These are phyloP conservation scores for Histomonas meleagridis DNA, from an alignment of 208 protist genomes.

Conservation along the genomic window DNA sequence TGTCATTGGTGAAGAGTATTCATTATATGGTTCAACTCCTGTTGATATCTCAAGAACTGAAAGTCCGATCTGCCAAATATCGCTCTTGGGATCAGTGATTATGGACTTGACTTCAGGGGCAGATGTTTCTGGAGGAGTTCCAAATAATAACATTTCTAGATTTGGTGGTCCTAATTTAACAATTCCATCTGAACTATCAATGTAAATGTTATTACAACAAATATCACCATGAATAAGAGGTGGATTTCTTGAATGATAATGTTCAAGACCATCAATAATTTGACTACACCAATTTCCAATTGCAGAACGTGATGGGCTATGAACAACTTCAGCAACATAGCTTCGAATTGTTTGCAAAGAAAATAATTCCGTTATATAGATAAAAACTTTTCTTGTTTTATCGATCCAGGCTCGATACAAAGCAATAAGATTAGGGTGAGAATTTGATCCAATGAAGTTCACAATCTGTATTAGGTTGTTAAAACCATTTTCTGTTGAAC, in stretches of 20 bases:
- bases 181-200: neutral
- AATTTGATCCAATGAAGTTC: neutral
- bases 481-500: neutral
- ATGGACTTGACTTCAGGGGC: neutral
- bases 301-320: neutral
- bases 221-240: neutral
- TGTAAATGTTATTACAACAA: neutral
- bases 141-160: neutral
- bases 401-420: neutral
- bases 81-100: neutral
- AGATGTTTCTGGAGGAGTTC: neutral
- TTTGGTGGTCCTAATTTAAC: neutral
- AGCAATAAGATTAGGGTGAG: neutral
- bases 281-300: conserved; percentile 7
- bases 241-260: neutral
- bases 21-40: neutral
- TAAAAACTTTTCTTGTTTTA: neutral
- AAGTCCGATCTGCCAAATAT: neutral
- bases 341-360: neutral
- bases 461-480: neutral
- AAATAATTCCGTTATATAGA: neutral
- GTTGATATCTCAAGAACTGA: neutral
- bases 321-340: neutral
- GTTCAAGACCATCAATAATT: neutral
- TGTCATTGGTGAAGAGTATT: neutral